Percentiles rank a stretch among this genome's conserved stretches.
phyloP scores from a whole-genome alignment of 257 asterid species.

The Solanum corneliomulleri region DNA sequence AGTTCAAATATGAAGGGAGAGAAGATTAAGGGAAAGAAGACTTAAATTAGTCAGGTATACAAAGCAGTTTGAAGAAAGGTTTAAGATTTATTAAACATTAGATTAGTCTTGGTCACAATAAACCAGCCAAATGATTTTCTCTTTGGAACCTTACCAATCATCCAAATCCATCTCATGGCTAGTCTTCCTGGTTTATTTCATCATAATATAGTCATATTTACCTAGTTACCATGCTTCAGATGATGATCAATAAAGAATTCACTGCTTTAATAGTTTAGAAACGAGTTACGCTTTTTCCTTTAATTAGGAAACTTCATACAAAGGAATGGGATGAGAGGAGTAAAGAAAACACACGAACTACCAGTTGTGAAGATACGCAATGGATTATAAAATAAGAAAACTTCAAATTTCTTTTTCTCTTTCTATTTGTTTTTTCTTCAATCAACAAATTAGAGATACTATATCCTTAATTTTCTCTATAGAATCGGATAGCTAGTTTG shows the following conservation, averaged over 20 bases:
- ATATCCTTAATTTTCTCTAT: no score
- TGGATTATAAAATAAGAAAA: background rate
- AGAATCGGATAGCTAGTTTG: no score
- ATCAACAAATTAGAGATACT: no score
- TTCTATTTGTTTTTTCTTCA: no score
- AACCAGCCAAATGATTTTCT: background rate
- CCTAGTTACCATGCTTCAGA: background rate
- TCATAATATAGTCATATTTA: background rate
- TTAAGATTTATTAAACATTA: background rate
- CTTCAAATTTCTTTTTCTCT: background rate
- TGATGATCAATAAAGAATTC: background rate
- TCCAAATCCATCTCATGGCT: background rate
- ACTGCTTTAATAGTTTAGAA: background rate
- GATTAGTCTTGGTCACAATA: background rate
- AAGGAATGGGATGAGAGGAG: background rate
- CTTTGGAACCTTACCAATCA: background rate
- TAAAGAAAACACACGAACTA: background rate
- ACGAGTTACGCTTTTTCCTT: background rate
- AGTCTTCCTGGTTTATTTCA: background rate
- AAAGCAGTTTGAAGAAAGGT: background rate
- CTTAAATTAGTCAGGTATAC: background rate
- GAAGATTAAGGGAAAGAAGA: no score
- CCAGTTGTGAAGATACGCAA: background rate
- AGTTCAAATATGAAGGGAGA: no score
- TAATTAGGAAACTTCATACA: background rate